Evolutionary conservation across 352 stramenopile genomes (phyloP).

Genomic region (Phytophthora palmivora): DNA sequence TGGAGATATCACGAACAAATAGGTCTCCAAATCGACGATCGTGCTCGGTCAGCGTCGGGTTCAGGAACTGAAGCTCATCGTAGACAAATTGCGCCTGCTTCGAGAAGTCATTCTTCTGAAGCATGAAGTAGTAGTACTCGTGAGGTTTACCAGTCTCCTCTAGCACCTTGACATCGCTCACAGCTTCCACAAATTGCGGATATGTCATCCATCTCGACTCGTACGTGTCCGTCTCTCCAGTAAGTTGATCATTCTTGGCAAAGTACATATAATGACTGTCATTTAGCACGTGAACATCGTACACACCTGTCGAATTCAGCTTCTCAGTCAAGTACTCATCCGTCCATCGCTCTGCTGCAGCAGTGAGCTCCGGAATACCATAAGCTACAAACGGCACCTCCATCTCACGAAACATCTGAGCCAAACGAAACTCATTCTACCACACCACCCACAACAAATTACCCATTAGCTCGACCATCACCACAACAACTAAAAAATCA

Average conservation of each 20-base stretch:
- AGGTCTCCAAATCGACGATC: constrained; percentile 54
- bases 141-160: constrained; percentile 22
- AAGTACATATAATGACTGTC: constrained; percentile 97
- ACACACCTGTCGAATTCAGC: constrained; percentile 41
- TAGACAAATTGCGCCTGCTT: constrained; percentile 62
- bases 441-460: constrained; percentile 13
- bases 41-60: constrained; percentile 80
- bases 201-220: constrained; percentile 68
- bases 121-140: constrained; percentile 69
- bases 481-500: no score
- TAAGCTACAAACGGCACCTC: constrained; percentile 96
- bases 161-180: constrained; percentile 33
- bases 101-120: constrained; percentile 57
- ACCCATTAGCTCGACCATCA: background rate
- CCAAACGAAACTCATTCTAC: constrained; percentile 84
- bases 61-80: constrained; percentile 93
- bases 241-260: constrained; percentile 46
- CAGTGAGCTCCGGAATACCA: constrained; percentile 87
- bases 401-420: constrained; percentile 89
- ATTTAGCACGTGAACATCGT: constrained; percentile 79
- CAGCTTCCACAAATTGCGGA: constrained; percentile 52
- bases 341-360: constrained; percentile 85
- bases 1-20: constrained; percentile 53
- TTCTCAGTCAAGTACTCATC: constrained; percentile 72
- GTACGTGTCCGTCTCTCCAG: constrained; percentile 54